phyloP scores from a whole-genome alignment of 1,284 basidiomycete species.

The Takashimella tepidaria region DNA sequence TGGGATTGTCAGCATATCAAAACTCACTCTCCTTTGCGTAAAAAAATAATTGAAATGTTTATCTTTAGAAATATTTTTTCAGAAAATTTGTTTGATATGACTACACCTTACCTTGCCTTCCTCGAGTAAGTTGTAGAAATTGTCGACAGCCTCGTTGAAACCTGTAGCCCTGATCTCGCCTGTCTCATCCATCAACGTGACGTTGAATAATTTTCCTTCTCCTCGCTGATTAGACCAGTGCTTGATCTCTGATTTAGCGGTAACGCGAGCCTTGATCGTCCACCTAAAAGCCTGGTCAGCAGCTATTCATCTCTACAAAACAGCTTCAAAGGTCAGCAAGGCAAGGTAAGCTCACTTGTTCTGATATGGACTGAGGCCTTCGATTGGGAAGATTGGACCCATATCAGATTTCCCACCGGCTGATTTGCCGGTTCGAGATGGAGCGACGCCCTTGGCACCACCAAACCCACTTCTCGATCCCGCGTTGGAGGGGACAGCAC shows the following conservation, averaged over 20 bases:
- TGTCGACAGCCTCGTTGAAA: constrained; percentile 84
- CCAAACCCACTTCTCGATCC: constrained; percentile 20
- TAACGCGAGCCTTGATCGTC: constrained; percentile 95
- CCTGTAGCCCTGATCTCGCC: constrained; percentile 89
- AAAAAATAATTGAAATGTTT: too few species aligned
- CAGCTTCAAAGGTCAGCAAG: too few species aligned
- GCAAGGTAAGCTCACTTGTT: constrained; percentile 61
- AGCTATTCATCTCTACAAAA: too few species aligned
- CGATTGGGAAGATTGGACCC: constrained; percentile 74
- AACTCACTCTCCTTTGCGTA: too few species aligned
- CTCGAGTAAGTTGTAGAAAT: constrained; percentile 74
- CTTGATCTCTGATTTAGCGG: constrained; percentile 82
- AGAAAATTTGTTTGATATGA: too few species aligned
- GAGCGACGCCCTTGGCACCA: neutral
- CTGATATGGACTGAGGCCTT: constrained; percentile 92
- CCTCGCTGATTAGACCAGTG: constrained; percentile 86
- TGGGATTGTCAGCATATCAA: too few species aligned
- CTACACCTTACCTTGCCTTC: constrained; percentile 79
- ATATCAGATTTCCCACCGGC: constrained; percentile 24
- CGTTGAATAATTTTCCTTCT: constrained; percentile 92
- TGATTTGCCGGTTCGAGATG: constrained; percentile 20
- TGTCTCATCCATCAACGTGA: constrained; percentile 90
- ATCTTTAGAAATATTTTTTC: too few species aligned
- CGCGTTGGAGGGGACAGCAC: constrained; percentile 24
- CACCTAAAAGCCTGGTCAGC: constrained; percentile 50